Evolutionary conservation across 208 protist species (phyloP).

Genomic region (Crithidia bombi): DNA sequence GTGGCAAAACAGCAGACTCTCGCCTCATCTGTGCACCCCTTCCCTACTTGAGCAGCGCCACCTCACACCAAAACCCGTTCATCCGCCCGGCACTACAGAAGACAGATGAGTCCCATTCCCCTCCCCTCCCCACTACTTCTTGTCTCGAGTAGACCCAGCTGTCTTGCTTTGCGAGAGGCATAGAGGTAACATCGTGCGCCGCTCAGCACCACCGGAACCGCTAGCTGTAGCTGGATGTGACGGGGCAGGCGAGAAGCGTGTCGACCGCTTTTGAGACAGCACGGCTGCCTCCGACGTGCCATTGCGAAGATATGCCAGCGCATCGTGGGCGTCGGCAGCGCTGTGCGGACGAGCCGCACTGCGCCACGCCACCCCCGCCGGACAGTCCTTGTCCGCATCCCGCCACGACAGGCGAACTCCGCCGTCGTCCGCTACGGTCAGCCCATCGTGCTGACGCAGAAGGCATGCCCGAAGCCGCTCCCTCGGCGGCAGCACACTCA

Average conservation of each 20-base stretch:
- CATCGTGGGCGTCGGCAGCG: not conserved
- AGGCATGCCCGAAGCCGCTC: slow-evolving; percentile 5
- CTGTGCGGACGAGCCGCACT: not conserved
- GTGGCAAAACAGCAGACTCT: too few relatives aligned
- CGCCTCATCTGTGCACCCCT: too few relatives aligned
- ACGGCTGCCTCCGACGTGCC: slow-evolving; percentile 1
- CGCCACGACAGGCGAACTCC: not conserved
- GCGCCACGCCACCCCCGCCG: not conserved
- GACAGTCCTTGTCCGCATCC: not conserved
- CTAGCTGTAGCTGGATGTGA: not conserved
- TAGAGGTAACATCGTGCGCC: not conserved
- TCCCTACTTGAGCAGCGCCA: too few relatives aligned
- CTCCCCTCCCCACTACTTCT: too few relatives aligned
- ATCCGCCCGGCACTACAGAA: too few relatives aligned
- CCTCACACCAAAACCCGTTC: too few relatives aligned
- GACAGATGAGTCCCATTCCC: too few relatives aligned
- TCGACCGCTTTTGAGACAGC: not conserved
- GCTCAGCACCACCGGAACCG: not conserved
- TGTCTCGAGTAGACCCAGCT: too few relatives aligned
- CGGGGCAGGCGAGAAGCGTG: not conserved
- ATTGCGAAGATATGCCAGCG: not conserved
- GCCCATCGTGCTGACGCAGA: not conserved
- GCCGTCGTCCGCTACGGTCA: not conserved
- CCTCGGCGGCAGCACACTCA: not conserved
- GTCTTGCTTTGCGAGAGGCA: too few relatives aligned